Evolutionary conservation across 257 asterid species (phyloP).

Genomic region (Ehretia macrophylla): DNA sequence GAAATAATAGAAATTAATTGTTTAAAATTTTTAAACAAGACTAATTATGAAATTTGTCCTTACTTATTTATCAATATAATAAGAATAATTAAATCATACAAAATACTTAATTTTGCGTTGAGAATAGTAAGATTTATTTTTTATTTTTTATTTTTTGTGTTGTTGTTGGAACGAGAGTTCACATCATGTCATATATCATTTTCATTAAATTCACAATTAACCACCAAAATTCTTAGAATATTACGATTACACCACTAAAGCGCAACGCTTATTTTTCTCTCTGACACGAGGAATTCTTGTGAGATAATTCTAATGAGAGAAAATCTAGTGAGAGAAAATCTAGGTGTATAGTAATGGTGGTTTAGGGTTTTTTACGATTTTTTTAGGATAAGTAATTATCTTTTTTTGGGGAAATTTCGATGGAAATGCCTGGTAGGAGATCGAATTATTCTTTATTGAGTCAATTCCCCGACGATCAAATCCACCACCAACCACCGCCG

Average conservation of each 20-base stretch:
- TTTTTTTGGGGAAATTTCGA: slow-evolving; percentile 20
- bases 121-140: too few species aligned
- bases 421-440: slow-evolving; percentile 81
- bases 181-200: too few species aligned
- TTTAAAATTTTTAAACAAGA: too few species aligned
- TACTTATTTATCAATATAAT: too few species aligned
- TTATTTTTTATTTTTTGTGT: too few species aligned
- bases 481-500: slow-evolving; percentile 29
- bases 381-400: slow-evolving; percentile 6
- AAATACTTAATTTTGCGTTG: too few species aligned
- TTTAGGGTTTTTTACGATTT: slow-evolving; percentile 44
- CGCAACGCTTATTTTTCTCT: slow-evolving; percentile 22
- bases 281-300: slow-evolving; percentile 2
- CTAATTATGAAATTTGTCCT: too few species aligned
- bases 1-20: too few species aligned
- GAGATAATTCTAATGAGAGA: slow-evolving; percentile 16
- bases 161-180: too few species aligned
- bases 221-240: slow-evolving; percentile 8
- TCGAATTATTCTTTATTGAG: slow-evolving; percentile 63
- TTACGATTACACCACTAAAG: slow-evolving; percentile 28
- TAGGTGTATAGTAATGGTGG: slow-evolving; percentile 11
- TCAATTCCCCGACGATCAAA: slow-evolving; percentile 68
- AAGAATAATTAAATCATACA: too few species aligned
- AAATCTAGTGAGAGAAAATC: slow-evolving; percentile 19
- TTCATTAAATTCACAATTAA: neutral